Conservation (phyloP, 768 basidiomycete species). For the Tulasnella sp. region DNA sequence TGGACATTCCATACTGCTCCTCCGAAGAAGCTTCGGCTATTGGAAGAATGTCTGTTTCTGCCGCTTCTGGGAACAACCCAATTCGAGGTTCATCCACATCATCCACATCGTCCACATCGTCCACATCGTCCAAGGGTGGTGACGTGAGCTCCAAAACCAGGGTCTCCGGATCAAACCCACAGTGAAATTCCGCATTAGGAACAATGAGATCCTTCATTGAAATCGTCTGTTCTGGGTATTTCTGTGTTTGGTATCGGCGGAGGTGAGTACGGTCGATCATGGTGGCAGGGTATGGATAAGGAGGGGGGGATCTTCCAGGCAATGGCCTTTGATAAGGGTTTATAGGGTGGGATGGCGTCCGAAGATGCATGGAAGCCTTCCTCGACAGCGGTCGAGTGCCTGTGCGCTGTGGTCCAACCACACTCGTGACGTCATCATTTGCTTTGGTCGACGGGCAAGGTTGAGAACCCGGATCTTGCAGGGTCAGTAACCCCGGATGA, state of each 20-base stretch:
- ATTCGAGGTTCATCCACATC: not conserved
- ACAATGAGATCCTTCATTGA: constrained; percentile 24
- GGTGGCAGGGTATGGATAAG: not conserved
- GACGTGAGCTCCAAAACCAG: constrained; percentile 12
- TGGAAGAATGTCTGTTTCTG: not conserved
- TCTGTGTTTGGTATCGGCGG: not conserved
- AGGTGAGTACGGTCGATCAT: constrained; percentile 1
- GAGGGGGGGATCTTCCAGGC: not conserved
- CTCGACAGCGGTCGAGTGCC: not conserved
- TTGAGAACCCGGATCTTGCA: not conserved
- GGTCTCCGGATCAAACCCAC: constrained; percentile 24
- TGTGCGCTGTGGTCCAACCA: not conserved
- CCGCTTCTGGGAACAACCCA: not conserved
- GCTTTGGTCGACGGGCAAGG: not conserved
- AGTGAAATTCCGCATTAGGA: constrained; percentile 24
- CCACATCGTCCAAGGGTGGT: not conserved
- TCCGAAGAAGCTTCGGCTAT: not conserved
- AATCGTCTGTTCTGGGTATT: not conserved
- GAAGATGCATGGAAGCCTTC: constrained; percentile 7
- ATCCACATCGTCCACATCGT: not conserved
- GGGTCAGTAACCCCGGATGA: not conserved
- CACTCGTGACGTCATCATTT: not conserved
- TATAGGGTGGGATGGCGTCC: constrained; percentile 4
- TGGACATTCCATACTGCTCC: too few relatives aligned
- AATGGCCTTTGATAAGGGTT: constrained; percentile 24